Evolutionary conservation across 768 basidiomycete species (phyloP).

Genomic region (Boletus fagicola): DNA sequence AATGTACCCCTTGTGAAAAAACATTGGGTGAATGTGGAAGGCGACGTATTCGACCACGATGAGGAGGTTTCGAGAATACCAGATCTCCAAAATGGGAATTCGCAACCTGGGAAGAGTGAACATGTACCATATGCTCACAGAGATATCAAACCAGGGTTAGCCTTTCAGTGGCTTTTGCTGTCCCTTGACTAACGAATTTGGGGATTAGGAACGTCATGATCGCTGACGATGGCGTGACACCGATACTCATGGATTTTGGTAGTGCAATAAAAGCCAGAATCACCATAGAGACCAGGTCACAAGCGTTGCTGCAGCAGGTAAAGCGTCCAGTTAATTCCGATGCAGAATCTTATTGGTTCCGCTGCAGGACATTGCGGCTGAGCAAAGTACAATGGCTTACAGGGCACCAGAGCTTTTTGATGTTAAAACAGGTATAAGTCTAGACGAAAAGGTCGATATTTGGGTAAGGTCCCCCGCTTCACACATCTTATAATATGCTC

Average conservation of each 20-base stretch:
- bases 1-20: conserved; percentile 62
- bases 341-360: not conserved
- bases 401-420: conserved; percentile 97
- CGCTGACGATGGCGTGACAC: conserved; percentile 77
- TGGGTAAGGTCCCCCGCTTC: conserved; percentile 59
- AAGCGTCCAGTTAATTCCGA: conserved; percentile 9
- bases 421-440: conserved; percentile 81
- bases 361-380: conserved; percentile 84
- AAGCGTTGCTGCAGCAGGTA: conserved; percentile 89
- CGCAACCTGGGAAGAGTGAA: conserved; percentile 43
- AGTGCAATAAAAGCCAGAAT: conserved; percentile 87
- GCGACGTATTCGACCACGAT: conserved; percentile 75
- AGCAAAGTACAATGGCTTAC: conserved; percentile 98
- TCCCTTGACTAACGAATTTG: conserved; percentile 3
- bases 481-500: conserved; percentile 1
- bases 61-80: conserved; percentile 49
- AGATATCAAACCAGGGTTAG: conserved; percentile 94
- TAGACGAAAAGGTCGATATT: conserved; percentile 96
- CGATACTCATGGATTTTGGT: conserved; percentile 98
- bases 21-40: conserved; percentile 48
- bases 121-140: conserved; percentile 92
- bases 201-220: conserved; percentile 88
- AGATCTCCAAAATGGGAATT: conserved; percentile 37
- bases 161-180: conserved; percentile 7
- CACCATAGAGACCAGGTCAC: conserved; percentile 73